Base-by-base conservation (phyloP, 108 stramenopile genomes). In the Pseudonitzschia multiseries region DNA sequence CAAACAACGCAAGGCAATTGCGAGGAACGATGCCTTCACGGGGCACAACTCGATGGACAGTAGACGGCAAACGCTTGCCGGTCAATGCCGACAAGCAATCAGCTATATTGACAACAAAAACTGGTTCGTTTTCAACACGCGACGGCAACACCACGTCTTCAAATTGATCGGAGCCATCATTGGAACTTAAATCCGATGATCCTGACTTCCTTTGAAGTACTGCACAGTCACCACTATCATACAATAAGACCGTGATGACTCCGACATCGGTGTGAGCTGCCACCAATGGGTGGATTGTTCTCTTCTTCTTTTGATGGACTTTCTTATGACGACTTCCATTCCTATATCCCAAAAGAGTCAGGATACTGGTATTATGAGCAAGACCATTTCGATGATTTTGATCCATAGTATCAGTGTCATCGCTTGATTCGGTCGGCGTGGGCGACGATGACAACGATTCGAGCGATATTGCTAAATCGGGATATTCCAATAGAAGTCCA, bases 211-310 rank as follows among this genome's bases (percentile, higher is more conserved):
- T 80, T 68, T 92, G 86, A 31, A 92, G 74, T 0, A 54, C 63
- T 15, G 88, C 91, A 46, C 88, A 89, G 53, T 79, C 76, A 17
- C 88, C 88, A 64, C 71, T 57, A 61, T 92, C 91, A 75, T 79
- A 92, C n/a, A 87, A 66, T 12, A 92, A 77, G 29, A 91, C 57
- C 9, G 90, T 91, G 20, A 89, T 87, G 61, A 91, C 72, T 33
- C 90, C 90, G 0, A 91, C 90, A 71, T 92, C 91, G 8, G 91
- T 87, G 48, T 92, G 91, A 52, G 88, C 78, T 32, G 88, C 88
- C 20, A 92, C 83, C 0, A 92, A 68, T 13, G 91, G 91, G 20
- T 75, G 71, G 40, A 75, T 65, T 20, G 68, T 69, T 65, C 74
- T 68, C 21, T 74, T 77, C 48, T 86, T 81, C 28, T 74, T 83